Evolutionary conservation across 1,139 yeast species (phyloP), one percentile per base, ranked within the genome.

Genomic region (Taiozyma sp.): DNA sequence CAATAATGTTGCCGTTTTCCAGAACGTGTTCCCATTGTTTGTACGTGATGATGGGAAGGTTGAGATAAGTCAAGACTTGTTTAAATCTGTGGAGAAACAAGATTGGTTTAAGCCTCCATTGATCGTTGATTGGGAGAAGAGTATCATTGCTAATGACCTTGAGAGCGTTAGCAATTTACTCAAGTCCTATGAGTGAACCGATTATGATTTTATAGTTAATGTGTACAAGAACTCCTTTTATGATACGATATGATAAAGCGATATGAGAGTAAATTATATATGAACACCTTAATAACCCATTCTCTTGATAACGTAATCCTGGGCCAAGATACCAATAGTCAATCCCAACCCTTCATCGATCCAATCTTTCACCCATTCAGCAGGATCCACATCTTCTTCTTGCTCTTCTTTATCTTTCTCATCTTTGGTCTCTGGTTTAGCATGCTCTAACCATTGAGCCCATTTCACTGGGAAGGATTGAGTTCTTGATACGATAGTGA

Each of bases 331-430:
- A 10, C 97, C 98, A 56, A 92, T 80, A 36, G 91, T 77, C 58
- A 91, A 76, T 34, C 83, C 82, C 51, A 93, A 74, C 0, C 96
- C 96, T 59, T 87, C 89, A 62, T 81, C 86, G 43, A 93, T 79
- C 98, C 98, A 92, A 54, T 83, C 93, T 49, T 81, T 78, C n/a
- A 93, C 96, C 99, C 99, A 93, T 57, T 89, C 96, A 49, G 90
- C 77, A 13, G 98, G 97, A 66, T 92, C 96, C 43, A 91, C 80
- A n/a, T 73, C 79, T 12, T 69, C 75, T 16, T 68, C 59, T 8
- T 55, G 55, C 36, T 55, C 51, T 9, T 49, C 55, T 19, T 59
- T 52, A n/a, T 23, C 49, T 41, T 32, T 36, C 34, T 55, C 51
- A 46, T 55, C 51, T 47, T 61, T 45, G 51, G 62, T 66, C 22